Conservation (phyloP, 1,139 yeast genomes). For the Citeromyces hawaiiensis region DNA sequence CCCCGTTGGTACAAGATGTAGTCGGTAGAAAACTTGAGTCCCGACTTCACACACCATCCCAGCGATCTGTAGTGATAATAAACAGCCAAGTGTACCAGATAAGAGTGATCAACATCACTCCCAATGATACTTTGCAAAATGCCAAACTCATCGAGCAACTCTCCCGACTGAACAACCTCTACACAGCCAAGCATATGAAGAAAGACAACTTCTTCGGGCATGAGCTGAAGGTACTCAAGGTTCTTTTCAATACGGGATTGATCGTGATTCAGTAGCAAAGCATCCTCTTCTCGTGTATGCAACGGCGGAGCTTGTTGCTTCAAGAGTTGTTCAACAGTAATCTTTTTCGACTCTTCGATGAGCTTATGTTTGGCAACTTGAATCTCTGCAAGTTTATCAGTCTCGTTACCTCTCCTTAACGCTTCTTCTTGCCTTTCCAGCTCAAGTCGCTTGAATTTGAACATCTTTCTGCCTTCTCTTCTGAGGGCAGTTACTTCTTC, state of each 20-base stretch:
- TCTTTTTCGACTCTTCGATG: conserved; percentile 2
- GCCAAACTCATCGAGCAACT: neutral
- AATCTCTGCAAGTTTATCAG: conserved; percentile 13
- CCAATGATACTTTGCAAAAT: conserved; percentile 18
- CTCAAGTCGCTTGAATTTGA: conserved; percentile 41
- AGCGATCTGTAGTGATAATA: conserved; percentile 80
- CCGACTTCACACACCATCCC: conserved; percentile 94
- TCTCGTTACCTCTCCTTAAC: conserved; percentile 10
- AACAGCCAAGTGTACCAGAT: conserved; percentile 48
- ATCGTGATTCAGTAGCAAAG: conserved; percentile 9
- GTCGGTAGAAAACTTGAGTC: conserved; percentile 85
- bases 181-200: conserved; percentile 23
- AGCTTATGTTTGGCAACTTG: conserved; percentile 6
- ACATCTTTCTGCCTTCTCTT: conserved; percentile 57
- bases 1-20: conserved; percentile 75
- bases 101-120: conserved; percentile 16
- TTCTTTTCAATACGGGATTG: conserved; percentile 10
- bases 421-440: conserved; percentile 13
- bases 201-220: conserved; percentile 67
- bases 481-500: conserved; percentile 73
- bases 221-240: conserved; percentile 60
- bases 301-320: conserved; percentile 3
- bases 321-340: conserved; percentile 7
- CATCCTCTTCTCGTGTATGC: conserved; percentile 8
- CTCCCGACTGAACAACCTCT: conserved; percentile 10